These are phyloP conservation scores for Lactarius akahatsu DNA, from an alignment of 768 basidiomycete species.

Conservation along the genomic window DNA sequence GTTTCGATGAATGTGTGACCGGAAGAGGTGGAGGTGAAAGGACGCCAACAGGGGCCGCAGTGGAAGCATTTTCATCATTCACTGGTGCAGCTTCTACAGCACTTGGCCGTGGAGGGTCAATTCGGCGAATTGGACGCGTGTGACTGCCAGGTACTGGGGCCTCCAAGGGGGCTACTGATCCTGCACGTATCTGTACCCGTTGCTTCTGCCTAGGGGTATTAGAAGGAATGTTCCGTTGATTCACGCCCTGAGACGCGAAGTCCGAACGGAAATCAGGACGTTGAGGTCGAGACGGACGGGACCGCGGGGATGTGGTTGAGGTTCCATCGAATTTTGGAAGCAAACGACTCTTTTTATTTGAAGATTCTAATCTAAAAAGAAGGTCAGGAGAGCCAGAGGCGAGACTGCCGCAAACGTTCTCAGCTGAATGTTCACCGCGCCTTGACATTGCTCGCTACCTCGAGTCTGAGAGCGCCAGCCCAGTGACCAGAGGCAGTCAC, in stretches of 20 bases:
- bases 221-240: background rate
- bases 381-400: background rate
- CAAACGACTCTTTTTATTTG: background rate
- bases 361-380: background rate
- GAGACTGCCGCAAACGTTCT: background rate
- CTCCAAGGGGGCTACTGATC: background rate
- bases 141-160: background rate
- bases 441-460: background rate
- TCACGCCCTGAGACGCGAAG: background rate
- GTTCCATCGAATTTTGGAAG: constrained; percentile 5
- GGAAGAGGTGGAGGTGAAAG: background rate
- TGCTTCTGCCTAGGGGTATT: background rate
- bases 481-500: background rate
- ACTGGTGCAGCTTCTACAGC: background rate
- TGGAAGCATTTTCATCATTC: background rate
- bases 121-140: background rate
- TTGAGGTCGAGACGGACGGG: background rate
- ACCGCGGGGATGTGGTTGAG: background rate
- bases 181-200: background rate
- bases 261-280: constrained; percentile 17
- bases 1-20: background rate
- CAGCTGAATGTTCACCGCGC: background rate
- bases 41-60: background rate
- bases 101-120: background rate
- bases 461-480: too few species aligned